These are phyloP conservation scores for Candida suzukii DNA, from an alignment of 805 yeast genomes.

Conservation along the genomic window DNA sequence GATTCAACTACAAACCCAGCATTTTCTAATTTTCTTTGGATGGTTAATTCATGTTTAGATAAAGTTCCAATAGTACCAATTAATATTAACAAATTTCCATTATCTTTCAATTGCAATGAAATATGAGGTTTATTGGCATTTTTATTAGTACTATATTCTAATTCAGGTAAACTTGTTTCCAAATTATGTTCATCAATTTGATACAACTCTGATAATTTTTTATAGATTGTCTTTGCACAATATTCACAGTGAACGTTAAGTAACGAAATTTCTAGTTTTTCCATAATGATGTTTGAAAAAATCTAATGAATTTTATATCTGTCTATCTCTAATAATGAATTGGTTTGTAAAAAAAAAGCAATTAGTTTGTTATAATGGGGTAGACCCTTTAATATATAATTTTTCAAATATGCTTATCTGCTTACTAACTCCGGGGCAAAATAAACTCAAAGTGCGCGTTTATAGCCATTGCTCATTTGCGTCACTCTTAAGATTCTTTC, in stretches of 20 bases:
- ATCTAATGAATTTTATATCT: too few relatives aligned
- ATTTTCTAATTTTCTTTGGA: conserved; percentile 21
- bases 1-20: conserved; percentile 30
- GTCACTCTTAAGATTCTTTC: too few relatives aligned
- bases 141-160: background rate
- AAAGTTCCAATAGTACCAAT: background rate
- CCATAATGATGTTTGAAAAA: conserved; percentile 14
- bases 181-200: background rate
- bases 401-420: too few relatives aligned
- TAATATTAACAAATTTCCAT: conserved; percentile 4
- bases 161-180: background rate
- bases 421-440: too few relatives aligned
- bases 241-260: conserved; percentile 50
- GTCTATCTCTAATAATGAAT: too few relatives aligned
- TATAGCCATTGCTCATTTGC: too few relatives aligned
- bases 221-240: conserved; percentile 35
- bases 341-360: too few relatives aligned
- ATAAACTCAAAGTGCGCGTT: too few relatives aligned
- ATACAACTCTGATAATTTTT: conserved; percentile 26
- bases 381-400: too few relatives aligned
- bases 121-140: conserved; percentile 9
- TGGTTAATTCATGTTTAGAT: background rate
- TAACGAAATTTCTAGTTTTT: conserved; percentile 18
- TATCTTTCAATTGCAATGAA: conserved; percentile 15
- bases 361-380: too few relatives aligned